A percentile compares a stretch with the other conserved stretches of the same genome.
Evolutionary conservation across 1,284 basidiomycete genomes (phyloP).

Genomic region (Porogramme epimiltina): DNA sequence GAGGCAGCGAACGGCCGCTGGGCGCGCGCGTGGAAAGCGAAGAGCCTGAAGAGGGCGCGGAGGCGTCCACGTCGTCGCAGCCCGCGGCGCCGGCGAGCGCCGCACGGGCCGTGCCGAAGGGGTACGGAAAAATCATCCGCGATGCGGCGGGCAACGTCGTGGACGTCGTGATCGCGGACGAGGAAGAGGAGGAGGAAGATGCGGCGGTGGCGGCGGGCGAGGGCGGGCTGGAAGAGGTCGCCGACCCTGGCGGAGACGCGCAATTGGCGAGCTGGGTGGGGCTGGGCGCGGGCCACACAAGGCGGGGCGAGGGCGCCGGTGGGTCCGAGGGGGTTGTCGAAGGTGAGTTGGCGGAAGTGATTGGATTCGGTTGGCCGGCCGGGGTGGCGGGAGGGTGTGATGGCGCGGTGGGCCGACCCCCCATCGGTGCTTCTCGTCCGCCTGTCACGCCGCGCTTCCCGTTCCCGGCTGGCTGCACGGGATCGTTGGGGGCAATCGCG

Average conservation of each 20-base stretch:
- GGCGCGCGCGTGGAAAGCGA: conserved; percentile 11
- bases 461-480: conserved; percentile 2
- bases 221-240: conserved; percentile 25
- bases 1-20: conserved; percentile 49
- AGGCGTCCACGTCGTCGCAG: conserved; percentile 13
- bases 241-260: conserved; percentile 25
- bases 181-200: conserved; percentile 39
- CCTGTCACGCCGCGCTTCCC: conserved; percentile 5
- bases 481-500: conserved; percentile 20
- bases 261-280: conserved; percentile 37
- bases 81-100: background rate
- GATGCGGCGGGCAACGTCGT: conserved; percentile 84
- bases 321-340: conserved; percentile 31
- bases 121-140: conserved; percentile 84
- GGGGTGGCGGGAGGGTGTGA: conserved; percentile 13
- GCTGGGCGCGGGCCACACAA: conserved; percentile 29
- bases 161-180: conserved; percentile 72
- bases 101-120: conserved; percentile 50
- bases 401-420: conserved; percentile 4
- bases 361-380: conserved; percentile 7
- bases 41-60: conserved; percentile 5
- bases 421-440: conserved; percentile 19
- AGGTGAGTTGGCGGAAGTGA: conserved; percentile 29
- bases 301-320: conserved; percentile 20
- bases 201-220: conserved; percentile 10